phyloP scores from a whole-genome alignment of 2,329 filamentous ascomycete species.

The Colletotrichum caudatum region DNA sequence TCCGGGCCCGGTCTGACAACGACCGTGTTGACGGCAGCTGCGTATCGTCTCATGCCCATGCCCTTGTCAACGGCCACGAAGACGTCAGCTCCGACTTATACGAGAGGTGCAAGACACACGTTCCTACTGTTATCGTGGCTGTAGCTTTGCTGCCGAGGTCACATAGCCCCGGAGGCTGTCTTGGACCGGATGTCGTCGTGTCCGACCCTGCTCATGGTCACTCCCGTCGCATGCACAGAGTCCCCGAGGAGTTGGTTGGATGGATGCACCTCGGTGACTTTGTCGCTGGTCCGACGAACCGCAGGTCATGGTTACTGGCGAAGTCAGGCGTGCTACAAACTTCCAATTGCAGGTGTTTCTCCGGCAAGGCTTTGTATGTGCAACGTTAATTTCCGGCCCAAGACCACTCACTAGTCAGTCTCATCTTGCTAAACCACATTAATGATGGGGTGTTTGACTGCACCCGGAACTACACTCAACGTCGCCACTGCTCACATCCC shows the following conservation, averaged over 20 bases:
- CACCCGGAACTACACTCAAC: neutral
- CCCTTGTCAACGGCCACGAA: neutral
- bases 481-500: neutral
- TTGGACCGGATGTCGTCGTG: neutral
- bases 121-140: neutral
- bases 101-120: neutral
- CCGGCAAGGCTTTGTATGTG: neutral
- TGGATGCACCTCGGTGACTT: neutral
- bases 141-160: neutral
- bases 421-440: neutral
- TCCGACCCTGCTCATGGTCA: too few relatives aligned
- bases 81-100: neutral
- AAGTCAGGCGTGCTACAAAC: neutral
- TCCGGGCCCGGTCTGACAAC: slow-evolving; percentile 6
- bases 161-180: slow-evolving; percentile 10
- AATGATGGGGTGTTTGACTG: neutral
- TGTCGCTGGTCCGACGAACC: neutral
- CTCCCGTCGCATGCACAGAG: too few relatives aligned
- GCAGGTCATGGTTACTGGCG: neutral
- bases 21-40: slow-evolving; percentile 4
- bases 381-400: neutral
- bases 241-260: too few relatives aligned
- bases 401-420: neutral
- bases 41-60: neutral
- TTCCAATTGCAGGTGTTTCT: neutral